Conservation (phyloP, 164 flowering plant genomes). For the Amborella trichopoda region DNA sequence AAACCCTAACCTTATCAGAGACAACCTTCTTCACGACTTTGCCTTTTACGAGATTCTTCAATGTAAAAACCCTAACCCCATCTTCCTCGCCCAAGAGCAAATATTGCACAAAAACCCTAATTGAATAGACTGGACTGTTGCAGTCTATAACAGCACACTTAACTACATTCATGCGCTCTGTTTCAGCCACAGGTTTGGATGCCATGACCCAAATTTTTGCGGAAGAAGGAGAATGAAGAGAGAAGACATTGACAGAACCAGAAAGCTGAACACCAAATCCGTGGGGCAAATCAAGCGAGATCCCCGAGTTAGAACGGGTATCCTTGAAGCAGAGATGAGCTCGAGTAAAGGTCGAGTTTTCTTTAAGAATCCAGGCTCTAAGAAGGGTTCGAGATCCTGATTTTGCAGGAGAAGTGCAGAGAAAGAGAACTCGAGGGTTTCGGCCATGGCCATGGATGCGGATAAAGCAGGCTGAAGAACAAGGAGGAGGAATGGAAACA, state of each 20-base stretch:
- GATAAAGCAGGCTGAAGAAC: constrained; percentile 49
- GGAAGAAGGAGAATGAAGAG: constrained; percentile 43
- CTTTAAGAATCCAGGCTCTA: constrained; percentile 35
- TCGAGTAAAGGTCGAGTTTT: constrained; percentile 14
- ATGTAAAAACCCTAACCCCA: constrained; percentile 68
- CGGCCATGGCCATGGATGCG: constrained; percentile 22
- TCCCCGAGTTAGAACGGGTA: constrained; percentile 25
- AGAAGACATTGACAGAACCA: constrained; percentile 48
- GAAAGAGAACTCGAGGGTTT: constrained; percentile 25
- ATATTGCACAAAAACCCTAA: constrained; percentile 36
- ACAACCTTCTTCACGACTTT: not conserved
- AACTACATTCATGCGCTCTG: constrained; percentile 24
- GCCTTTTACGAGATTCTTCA: constrained; percentile 59
- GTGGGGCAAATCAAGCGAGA: constrained; percentile 34
- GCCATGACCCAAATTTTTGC: constrained; percentile 56
- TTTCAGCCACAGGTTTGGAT: constrained; percentile 19
- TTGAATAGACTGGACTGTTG: constrained; percentile 33
- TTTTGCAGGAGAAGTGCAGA: constrained; percentile 33
- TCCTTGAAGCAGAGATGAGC: constrained; percentile 27
- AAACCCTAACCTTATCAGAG: too few species aligned
- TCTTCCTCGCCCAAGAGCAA: constrained; percentile 67
- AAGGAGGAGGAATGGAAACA: constrained; percentile 35
- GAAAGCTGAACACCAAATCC: constrained; percentile 46
- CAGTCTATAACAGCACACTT: constrained; percentile 76
- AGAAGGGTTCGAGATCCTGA: constrained; percentile 44